Evolutionary conservation across 805 yeast genomes (phyloP).

Genomic region (Myxozyma melibiosi): DNA sequence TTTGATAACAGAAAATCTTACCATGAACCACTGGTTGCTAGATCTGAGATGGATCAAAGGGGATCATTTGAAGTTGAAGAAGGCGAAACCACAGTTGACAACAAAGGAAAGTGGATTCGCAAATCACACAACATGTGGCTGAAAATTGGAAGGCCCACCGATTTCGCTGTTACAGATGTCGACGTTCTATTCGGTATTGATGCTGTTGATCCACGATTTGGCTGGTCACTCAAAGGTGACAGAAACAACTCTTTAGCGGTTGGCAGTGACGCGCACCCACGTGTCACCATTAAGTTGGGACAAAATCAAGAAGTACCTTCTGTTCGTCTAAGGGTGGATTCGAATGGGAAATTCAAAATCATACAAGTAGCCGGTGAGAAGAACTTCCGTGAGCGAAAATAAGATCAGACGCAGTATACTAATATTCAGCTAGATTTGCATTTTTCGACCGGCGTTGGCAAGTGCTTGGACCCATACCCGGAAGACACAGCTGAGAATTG

Average conservation of each 20-base stretch:
- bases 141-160: conserved; percentile 49
- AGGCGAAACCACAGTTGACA: conserved; percentile 49
- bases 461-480: conserved; percentile 62
- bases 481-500: conserved; percentile 50
- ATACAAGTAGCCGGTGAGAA: conserved; percentile 70
- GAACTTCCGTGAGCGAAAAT: no score
- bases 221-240: conserved; percentile 55
- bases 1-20: background rate
- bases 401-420: background rate
- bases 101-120: conserved; percentile 34
- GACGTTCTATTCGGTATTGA: conserved; percentile 74
- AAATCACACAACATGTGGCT: conserved; percentile 60
- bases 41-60: conserved; percentile 6
- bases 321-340: conserved; percentile 45
- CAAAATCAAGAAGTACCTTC: conserved; percentile 15
- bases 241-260: conserved; percentile 31
- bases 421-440: conserved; percentile 55
- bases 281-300: conserved; percentile 38
- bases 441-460: conserved; percentile 80
- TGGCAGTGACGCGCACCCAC: conserved; percentile 35
- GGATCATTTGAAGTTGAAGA: background rate
- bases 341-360: conserved; percentile 65
- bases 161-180: conserved; percentile 54
- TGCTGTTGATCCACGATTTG: conserved; percentile 74
- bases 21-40: conserved; percentile 13